phyloP scores from a whole-genome alignment of 2,329 filamentous ascomycete species.

The Clonostachys byssicola region DNA sequence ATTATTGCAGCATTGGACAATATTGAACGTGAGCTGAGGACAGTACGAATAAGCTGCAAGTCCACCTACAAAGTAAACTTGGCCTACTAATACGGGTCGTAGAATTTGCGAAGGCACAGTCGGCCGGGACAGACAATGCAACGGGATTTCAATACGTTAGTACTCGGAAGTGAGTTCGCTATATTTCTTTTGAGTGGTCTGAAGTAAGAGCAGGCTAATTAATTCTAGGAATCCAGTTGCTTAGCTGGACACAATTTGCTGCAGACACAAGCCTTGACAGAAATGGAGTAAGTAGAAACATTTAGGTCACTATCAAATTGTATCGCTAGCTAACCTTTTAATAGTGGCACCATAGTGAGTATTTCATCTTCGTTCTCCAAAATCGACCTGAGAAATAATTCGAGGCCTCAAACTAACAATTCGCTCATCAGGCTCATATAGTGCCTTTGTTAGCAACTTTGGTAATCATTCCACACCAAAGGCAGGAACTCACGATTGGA shows the following conservation, averaged over 20 bases:
- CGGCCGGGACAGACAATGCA: neutral
- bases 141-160: neutral
- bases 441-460: constrained; percentile 35
- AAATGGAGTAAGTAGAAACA: neutral
- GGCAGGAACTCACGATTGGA: constrained; percentile 31
- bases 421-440: neutral
- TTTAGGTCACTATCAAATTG: neutral
- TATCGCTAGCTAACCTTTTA: neutral
- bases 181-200: neutral
- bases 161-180: neutral
- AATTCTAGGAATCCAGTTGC: neutral
- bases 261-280: neutral
- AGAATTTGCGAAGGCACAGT: neutral
- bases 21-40: constrained; percentile 20
- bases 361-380: neutral
- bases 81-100: neutral
- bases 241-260: neutral
- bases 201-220: neutral
- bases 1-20: constrained; percentile 14
- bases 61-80: neutral
- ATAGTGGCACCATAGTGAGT: constrained; percentile 19
- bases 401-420: neutral
- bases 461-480: constrained; percentile 24
- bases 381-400: too few relatives aligned
- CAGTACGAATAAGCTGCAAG: constrained; percentile 14